Conservation (phyloP, 805 yeast species). For the Kodamaea hsintzibuensis region DNA sequence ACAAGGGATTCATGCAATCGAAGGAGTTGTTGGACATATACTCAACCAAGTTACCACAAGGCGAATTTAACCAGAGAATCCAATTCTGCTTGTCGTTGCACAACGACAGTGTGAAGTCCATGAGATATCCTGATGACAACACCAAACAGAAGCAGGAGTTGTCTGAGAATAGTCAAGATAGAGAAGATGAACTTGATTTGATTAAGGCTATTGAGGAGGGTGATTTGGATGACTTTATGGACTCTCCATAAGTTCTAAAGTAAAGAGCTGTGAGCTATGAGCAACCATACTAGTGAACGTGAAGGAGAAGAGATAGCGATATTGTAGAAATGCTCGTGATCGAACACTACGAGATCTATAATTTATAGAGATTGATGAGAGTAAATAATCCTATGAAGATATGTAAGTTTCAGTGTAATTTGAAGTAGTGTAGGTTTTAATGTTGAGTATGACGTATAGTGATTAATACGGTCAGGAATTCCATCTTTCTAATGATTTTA, state of each 20-base stretch:
- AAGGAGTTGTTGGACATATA: conserved; percentile 84
- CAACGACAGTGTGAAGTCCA: conserved; percentile 89
- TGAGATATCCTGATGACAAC: conserved; percentile 75
- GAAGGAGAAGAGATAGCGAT: background rate
- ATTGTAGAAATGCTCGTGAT: background rate
- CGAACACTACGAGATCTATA: background rate
- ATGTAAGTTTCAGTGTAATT: background rate
- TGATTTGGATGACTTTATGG: conserved; percentile 53
- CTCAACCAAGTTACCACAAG: conserved; percentile 84
- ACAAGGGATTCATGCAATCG: conserved; percentile 87
- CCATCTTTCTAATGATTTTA: too few species aligned
- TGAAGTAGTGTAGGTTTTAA: too few species aligned
- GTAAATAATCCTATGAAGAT: background rate
- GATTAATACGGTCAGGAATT: too few species aligned
- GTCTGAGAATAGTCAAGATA: conserved; percentile 29
- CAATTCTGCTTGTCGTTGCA: conserved; percentile 86
- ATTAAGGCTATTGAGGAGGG: conserved; percentile 55
- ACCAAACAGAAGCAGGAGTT: conserved; percentile 31
- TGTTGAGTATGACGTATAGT: too few species aligned
- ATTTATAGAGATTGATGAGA: background rate
- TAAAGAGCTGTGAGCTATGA: background rate
- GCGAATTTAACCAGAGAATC: conserved; percentile 89
- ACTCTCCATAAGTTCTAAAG: conserved; percentile 19
- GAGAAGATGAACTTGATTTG: conserved; percentile 44
- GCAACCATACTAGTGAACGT: background rate